Percentiles rank a stretch among this genome's conserved stretches.
Evolutionary conservation across 257 asterid genomes (phyloP).

Genomic region (Solanum corneliomulleri): DNA sequence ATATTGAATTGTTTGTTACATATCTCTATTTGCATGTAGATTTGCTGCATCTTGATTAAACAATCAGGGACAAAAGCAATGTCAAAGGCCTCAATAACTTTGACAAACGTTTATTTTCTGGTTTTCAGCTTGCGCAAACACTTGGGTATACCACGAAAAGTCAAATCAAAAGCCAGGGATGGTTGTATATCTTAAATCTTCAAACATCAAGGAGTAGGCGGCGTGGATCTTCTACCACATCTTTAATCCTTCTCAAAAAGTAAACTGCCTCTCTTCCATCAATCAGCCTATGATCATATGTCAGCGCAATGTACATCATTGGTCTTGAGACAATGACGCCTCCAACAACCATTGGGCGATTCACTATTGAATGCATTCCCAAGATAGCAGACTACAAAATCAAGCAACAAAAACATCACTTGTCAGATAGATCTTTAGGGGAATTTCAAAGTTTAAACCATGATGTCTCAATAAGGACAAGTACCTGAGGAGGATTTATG

Average conservation of each 20-base stretch:
- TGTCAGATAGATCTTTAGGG: not conserved
- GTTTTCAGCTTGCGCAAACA: not conserved
- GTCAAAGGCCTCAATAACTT: not conserved
- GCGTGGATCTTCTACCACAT: conserved; percentile 97
- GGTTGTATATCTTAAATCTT: conserved; percentile 2
- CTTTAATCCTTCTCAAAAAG: conserved; percentile 87
- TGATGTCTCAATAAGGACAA: not conserved
- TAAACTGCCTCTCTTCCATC: conserved; percentile 98
- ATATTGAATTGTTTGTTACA: not conserved
- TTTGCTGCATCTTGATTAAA: not conserved
- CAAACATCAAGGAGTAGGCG: conserved; percentile 81
- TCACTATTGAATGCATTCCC: conserved; percentile 96
- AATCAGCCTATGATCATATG: conserved; percentile 89
- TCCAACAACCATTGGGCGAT: conserved; percentile 95
- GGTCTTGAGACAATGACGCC: conserved; percentile 80
- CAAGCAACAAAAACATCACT: not conserved
- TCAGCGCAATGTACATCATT: conserved; percentile 91
- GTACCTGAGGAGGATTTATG: conserved; percentile 98
- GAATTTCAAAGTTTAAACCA: not conserved
- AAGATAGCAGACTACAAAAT: conserved; percentile 78
- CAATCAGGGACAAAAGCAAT: not conserved
- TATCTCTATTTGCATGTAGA: not conserved
- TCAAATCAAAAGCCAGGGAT: not conserved
- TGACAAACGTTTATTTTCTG: not conserved
- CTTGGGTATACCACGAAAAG: not conserved